A percentile compares a stretch with the other conserved stretches of the same genome.
Evolutionary conservation across 768 basidiomycete genomes (phyloP).

Genomic region (Lentinula lateritia): DNA sequence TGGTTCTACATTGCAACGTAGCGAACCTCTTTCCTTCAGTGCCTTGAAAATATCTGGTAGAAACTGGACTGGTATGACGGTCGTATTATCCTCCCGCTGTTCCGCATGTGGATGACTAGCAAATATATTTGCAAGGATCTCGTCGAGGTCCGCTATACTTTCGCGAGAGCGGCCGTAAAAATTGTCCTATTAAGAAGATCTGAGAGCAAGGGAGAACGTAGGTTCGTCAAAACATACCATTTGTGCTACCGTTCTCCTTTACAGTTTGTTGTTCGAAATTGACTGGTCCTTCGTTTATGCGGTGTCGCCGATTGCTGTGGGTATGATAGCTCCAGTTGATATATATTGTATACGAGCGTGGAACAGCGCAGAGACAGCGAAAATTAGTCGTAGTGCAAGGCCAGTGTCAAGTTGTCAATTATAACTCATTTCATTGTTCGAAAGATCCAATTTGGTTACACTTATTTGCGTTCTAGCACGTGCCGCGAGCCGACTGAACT

Average conservation of each 20-base stretch:
- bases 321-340: not conserved
- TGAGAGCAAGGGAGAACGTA: not conserved
- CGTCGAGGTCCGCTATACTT: constrained; percentile 66
- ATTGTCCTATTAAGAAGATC: not conserved
- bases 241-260: not conserved
- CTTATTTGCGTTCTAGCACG: not conserved
- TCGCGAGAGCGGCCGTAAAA: constrained; percentile 60
- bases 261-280: not conserved
- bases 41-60: constrained; percentile 61
- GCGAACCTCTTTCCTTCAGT: not conserved
- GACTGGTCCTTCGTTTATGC: not conserved
- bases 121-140: constrained; percentile 64
- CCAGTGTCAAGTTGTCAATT: not conserved
- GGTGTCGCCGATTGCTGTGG: not conserved
- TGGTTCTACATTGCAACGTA: no score
- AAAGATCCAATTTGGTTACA: not conserved
- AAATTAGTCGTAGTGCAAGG: not conserved
- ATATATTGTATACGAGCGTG: not conserved
- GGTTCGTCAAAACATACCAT: constrained; percentile 1
- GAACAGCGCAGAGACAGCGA: not conserved
- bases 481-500: not conserved
- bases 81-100: constrained; percentile 52
- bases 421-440: not conserved
- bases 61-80: constrained; percentile 64
- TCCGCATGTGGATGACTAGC: constrained; percentile 56